These are phyloP conservation scores for Claviceps citrina DNA, from an alignment of 2,329 filamentous ascomycete genomes.

Conservation along the genomic window DNA sequence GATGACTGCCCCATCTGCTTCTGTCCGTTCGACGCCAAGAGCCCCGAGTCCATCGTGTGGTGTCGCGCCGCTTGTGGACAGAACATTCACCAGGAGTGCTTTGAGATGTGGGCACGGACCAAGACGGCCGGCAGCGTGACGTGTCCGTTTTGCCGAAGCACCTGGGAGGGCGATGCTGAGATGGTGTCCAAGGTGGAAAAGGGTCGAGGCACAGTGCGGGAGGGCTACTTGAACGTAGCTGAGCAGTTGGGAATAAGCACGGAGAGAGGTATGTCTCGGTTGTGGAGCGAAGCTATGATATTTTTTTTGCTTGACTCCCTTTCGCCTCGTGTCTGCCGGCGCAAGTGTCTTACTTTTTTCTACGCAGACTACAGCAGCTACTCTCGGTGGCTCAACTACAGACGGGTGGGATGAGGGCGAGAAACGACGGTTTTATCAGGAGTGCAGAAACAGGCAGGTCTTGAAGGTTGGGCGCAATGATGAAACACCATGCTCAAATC, in stretches of 20 bases:
- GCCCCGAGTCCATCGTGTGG: slow-evolving; percentile 29
- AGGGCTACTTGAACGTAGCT: slow-evolving; percentile 49
- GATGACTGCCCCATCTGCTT: slow-evolving; percentile 45
- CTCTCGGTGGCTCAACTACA: background rate
- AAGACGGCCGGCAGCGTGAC: slow-evolving; percentile 29
- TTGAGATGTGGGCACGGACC: slow-evolving; percentile 37
- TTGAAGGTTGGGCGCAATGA: too few species aligned
- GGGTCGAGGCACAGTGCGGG: slow-evolving; percentile 23
- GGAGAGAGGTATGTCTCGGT: slow-evolving; percentile 27
- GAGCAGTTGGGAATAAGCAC: slow-evolving; percentile 41
- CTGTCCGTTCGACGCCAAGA: slow-evolving; percentile 25
- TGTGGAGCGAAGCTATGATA: background rate
- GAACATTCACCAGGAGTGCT: slow-evolving; percentile 39
- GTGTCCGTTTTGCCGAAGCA: slow-evolving; percentile 45
- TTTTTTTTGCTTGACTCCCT: background rate
- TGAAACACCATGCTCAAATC: too few species aligned
- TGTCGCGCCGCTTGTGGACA: slow-evolving; percentile 37
- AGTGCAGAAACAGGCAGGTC: too few species aligned
- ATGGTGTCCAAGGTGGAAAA: slow-evolving; percentile 29
- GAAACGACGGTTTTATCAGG: too few species aligned
- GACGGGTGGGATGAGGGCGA: background rate
- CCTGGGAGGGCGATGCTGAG: slow-evolving; percentile 34
- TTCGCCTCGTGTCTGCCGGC: background rate
- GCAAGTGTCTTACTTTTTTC: too few species aligned
- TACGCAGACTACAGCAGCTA: slow-evolving; percentile 1